A percentile compares a stretch with the other conserved stretches of the same genome.
phyloP scores from a whole-genome alignment of 1,284 basidiomycete species.

The Heterobasidion annosum region DNA sequence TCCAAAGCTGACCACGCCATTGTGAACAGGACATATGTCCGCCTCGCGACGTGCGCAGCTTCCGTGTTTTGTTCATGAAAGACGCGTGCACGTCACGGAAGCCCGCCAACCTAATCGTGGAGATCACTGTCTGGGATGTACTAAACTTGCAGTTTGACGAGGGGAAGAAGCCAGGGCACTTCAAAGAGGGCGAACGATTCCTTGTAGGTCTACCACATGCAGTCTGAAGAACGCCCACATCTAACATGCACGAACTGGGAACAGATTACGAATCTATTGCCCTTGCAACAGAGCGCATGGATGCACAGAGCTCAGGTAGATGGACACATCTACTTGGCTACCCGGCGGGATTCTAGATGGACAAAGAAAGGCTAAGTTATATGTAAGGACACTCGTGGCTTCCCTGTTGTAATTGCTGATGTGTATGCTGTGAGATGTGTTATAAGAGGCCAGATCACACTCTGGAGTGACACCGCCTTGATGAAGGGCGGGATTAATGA shows the following conservation, averaged over 20 bases:
- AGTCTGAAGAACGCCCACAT: not conserved
- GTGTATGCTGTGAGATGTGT: not conserved
- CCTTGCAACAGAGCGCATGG: conserved; percentile 57
- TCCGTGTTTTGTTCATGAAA: conserved; percentile 69
- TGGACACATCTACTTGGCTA: conserved; percentile 56
- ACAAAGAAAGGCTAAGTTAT: not conserved
- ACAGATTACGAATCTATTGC: conserved; percentile 57
- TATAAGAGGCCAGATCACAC: not conserved
- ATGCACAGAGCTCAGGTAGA: conserved; percentile 36
- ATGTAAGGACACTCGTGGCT: not conserved
- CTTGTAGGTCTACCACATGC: conserved; percentile 35
- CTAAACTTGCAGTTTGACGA: conserved; percentile 43
- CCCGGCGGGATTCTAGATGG: conserved; percentile 39
- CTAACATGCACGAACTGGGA: not conserved
- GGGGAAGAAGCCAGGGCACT: conserved; percentile 38
- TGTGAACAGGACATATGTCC: conserved; percentile 55
- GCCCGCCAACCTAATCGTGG: conserved; percentile 50
- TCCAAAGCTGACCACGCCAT: not conserved
- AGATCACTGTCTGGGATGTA: conserved; percentile 83
- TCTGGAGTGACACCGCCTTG: too few species aligned
- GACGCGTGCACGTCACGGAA: conserved; percentile 55
- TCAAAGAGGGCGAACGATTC: conserved; percentile 64
- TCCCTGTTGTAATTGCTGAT: not conserved
- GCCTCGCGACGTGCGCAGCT: conserved; percentile 69
- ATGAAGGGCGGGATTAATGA: too few species aligned